These are phyloP conservation scores for Moesziomyces antarcticus DNA, from an alignment of 1,284 basidiomycete species.

Conservation along the genomic window DNA sequence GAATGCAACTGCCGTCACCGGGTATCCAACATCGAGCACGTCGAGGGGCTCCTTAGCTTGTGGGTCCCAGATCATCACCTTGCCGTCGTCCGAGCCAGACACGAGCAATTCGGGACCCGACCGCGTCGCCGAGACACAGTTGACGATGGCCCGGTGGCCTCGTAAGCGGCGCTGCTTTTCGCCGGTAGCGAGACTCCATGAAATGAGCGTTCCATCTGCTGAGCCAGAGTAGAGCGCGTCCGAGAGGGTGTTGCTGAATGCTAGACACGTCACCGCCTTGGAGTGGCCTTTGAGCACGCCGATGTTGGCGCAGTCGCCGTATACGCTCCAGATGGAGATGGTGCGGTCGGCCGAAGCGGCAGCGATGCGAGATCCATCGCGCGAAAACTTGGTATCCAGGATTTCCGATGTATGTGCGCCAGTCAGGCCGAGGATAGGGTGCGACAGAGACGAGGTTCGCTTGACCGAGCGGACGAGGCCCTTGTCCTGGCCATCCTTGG, in stretches of 20 bases:
- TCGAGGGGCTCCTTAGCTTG: constrained; percentile 56
- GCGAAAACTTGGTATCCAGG: constrained; percentile 61
- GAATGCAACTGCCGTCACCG: constrained; percentile 65
- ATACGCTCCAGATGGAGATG: constrained; percentile 66
- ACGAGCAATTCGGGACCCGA: constrained; percentile 52
- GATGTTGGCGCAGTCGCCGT: constrained; percentile 61
- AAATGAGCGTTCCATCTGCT: constrained; percentile 65
- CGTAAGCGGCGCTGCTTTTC: constrained; percentile 61
- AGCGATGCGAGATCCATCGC: constrained; percentile 58
- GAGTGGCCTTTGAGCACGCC: constrained; percentile 62
- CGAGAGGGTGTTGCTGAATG: constrained; percentile 46
- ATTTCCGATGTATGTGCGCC: constrained; percentile 62
- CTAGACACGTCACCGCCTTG: constrained; percentile 61
- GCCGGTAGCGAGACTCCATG: constrained; percentile 56
- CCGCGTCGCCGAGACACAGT: constrained; percentile 58
- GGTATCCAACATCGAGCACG: constrained; percentile 62
- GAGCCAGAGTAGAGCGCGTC: constrained; percentile 61
- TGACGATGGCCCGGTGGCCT: constrained; percentile 63
- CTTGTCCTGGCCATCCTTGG: constrained; percentile 52
- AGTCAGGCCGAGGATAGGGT: constrained; percentile 59
- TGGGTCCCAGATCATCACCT: constrained; percentile 64
- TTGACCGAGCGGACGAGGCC: constrained; percentile 54
- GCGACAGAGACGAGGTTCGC: constrained; percentile 53
- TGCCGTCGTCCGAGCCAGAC: constrained; percentile 64
- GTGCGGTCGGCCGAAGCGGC: constrained; percentile 60